These are phyloP conservation scores for Paecilomyces variotii DNA, from an alignment of 2,329 filamentous ascomycete species.

Conservation along the genomic window DNA sequence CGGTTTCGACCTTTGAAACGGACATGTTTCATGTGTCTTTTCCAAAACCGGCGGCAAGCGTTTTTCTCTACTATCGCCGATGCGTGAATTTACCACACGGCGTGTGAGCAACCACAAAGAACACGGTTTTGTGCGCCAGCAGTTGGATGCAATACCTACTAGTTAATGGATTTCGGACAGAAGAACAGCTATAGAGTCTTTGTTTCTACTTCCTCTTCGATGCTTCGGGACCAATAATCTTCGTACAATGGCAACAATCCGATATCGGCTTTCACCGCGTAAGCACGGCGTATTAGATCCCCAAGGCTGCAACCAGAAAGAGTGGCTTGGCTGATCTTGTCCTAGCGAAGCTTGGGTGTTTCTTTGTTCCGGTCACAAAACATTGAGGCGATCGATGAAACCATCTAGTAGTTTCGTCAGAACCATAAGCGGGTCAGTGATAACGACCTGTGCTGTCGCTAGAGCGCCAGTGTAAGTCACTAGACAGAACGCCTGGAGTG, in stretches of 20 bases:
- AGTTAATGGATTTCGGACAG: too few relatives aligned
- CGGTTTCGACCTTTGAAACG: not conserved
- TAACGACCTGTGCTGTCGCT: not conserved
- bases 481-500: not conserved
- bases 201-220: too few relatives aligned
- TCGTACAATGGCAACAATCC: too few relatives aligned
- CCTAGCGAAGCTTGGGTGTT: not conserved
- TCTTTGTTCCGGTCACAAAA: not conserved
- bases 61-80: not conserved
- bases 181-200: too few relatives aligned
- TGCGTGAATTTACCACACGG: not conserved
- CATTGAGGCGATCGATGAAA: not conserved
- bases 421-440: not conserved
- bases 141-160: too few relatives aligned
- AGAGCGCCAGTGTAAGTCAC: not conserved
- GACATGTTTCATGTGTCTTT: not conserved
- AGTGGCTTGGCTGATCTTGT: too few relatives aligned
- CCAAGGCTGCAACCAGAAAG: too few relatives aligned
- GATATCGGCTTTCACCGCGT: not conserved
- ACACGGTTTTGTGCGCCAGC: too few relatives aligned
- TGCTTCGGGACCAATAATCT: too few relatives aligned
- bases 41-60: not conserved
- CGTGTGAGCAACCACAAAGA: too few relatives aligned
- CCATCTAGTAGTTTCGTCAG: not conserved
- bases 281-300: not conserved